These are phyloP conservation scores for Nidularia sp. DNA, from an alignment of 768 basidiomycete species.

Conservation along the genomic window DNA sequence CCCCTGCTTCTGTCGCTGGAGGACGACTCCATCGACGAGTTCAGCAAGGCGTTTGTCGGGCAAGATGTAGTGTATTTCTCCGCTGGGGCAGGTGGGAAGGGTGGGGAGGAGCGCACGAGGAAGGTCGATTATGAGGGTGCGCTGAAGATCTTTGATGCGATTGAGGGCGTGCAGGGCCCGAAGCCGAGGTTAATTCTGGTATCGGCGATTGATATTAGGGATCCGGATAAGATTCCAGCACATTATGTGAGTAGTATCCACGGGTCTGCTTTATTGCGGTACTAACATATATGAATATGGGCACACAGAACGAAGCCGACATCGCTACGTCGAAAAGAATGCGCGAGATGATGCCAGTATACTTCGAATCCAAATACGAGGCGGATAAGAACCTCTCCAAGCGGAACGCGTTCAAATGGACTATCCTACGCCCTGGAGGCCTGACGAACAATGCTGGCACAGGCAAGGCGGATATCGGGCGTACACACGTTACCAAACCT, in stretches of 20 bases:
- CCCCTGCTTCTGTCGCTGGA: slow-evolving; percentile 59
- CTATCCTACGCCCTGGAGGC: slow-evolving; percentile 62
- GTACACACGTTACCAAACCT: slow-evolving; percentile 39
- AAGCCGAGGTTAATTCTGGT: slow-evolving; percentile 56
- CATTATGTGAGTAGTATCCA: slow-evolving; percentile 40
- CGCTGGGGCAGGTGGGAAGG: slow-evolving; percentile 55
- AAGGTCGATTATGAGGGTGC: slow-evolving; percentile 62
- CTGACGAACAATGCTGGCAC: slow-evolving; percentile 47
- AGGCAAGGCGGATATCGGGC: slow-evolving; percentile 49
- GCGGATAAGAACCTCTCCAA: slow-evolving; percentile 42
- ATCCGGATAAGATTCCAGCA: slow-evolving; percentile 41
- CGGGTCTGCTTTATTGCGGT: not conserved
- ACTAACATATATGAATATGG: not conserved
- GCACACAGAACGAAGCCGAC: slow-evolving; percentile 40
- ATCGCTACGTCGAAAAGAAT: slow-evolving; percentile 33
- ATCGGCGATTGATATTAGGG: slow-evolving; percentile 53
- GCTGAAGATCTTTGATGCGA: slow-evolving; percentile 65
- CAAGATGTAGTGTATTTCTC: slow-evolving; percentile 43
- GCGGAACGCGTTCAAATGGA: slow-evolving; percentile 59
- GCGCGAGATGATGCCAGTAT: slow-evolving; percentile 39
- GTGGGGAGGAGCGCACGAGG: slow-evolving; percentile 49
- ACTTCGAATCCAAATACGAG: slow-evolving; percentile 47
- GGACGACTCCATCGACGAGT: slow-evolving; percentile 37
- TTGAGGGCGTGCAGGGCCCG: slow-evolving; percentile 44
- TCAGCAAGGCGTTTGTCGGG: slow-evolving; percentile 40